These are phyloP conservation scores for Teratosphaeria pseudoeucalypti DNA, from an alignment of 2,329 filamentous ascomycete species.

Conservation along the genomic window DNA sequence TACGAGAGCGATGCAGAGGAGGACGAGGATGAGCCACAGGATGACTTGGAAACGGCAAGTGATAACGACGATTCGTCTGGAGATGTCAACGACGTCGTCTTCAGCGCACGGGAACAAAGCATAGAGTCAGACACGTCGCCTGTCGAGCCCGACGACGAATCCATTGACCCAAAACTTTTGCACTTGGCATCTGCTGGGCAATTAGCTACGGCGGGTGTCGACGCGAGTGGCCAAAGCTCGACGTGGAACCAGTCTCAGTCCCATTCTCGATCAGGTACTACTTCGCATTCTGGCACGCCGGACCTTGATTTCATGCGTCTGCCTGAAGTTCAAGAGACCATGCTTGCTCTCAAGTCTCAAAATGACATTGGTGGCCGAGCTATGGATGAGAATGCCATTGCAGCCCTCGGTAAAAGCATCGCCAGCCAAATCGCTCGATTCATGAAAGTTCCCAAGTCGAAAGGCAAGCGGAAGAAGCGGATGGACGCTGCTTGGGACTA, in stretches of 20 bases:
- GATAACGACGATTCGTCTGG: not conserved
- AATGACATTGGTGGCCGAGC: slow-evolving; percentile 3
- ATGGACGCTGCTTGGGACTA: slow-evolving; percentile 18
- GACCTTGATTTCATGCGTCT: slow-evolving; percentile 1
- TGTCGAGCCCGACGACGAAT: not conserved
- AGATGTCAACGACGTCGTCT: not conserved
- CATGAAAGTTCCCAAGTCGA: slow-evolving; percentile 9
- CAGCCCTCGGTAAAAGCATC: slow-evolving; percentile 25
- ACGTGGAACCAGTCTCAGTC: not conserved
- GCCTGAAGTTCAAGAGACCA: slow-evolving; percentile 10
- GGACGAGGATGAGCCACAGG: slow-evolving; percentile 25
- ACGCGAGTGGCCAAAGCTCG: not conserved
- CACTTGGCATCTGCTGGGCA: not conserved
- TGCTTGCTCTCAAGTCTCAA: slow-evolving; percentile 5
- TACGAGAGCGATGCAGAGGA: slow-evolving; percentile 19
- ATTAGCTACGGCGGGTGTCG: not conserved
- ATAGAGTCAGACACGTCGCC: not conserved
- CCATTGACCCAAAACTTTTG: not conserved
- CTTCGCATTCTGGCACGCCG: not conserved
- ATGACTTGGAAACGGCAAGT: slow-evolving; percentile 14
- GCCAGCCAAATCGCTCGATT: slow-evolving; percentile 25
- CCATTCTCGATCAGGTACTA: not conserved
- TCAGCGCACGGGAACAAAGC: not conserved
- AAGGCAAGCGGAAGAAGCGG: slow-evolving; percentile 5
- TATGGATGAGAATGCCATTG: slow-evolving; percentile 18